Evolutionary conservation across 176 grass and related monocot species (phyloP).

Genomic region (Bonia amplexicaulis): DNA sequence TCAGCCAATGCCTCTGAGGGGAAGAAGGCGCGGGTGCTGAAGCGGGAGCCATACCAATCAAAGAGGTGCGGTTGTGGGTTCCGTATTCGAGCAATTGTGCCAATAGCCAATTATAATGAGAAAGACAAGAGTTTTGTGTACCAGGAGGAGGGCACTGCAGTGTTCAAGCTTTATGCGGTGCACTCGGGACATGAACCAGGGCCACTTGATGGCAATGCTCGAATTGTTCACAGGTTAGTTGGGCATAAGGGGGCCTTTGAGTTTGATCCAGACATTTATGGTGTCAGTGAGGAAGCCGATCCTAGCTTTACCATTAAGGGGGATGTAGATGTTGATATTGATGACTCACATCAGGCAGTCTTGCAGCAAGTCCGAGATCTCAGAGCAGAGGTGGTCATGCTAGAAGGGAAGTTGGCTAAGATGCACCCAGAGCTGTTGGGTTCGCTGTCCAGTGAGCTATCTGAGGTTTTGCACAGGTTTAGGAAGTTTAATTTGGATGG

Average conservation of each 20-base stretch:
- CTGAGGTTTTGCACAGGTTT: constrained; percentile 69
- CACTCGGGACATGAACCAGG: constrained; percentile 95
- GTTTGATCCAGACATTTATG: constrained; percentile 82
- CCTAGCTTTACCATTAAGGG: constrained; percentile 46
- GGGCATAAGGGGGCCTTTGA: constrained; percentile 82
- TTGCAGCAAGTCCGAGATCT: constrained; percentile 72
- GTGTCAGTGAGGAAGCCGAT: constrained; percentile 68
- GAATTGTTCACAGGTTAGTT: constrained; percentile 89
- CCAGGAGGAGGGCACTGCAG: constrained; percentile 84
- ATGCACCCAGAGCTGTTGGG: constrained; percentile 56
- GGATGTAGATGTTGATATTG: constrained; percentile 44
- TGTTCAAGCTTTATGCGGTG: constrained; percentile 93
- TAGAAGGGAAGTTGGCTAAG: constrained; percentile 80
- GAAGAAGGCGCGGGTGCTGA: constrained; percentile 76
- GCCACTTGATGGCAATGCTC: constrained; percentile 91
- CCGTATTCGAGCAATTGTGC: constrained; percentile 95
- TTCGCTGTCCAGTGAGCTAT: constrained; percentile 60
- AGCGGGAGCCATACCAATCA: constrained; percentile 92
- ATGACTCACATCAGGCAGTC: constrained; percentile 56
- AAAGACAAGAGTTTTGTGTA: constrained; percentile 98
- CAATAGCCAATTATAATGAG: constrained; percentile 94
- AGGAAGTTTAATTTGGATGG: constrained; percentile 63
- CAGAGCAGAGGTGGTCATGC: constrained; percentile 45
- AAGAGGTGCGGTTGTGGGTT: constrained; percentile 97
- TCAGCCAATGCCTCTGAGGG: constrained; percentile 37